These are phyloP conservation scores for Arthrobotrys iridis DNA, from an alignment of 2,329 filamentous ascomycete genomes.

Conservation along the genomic window DNA sequence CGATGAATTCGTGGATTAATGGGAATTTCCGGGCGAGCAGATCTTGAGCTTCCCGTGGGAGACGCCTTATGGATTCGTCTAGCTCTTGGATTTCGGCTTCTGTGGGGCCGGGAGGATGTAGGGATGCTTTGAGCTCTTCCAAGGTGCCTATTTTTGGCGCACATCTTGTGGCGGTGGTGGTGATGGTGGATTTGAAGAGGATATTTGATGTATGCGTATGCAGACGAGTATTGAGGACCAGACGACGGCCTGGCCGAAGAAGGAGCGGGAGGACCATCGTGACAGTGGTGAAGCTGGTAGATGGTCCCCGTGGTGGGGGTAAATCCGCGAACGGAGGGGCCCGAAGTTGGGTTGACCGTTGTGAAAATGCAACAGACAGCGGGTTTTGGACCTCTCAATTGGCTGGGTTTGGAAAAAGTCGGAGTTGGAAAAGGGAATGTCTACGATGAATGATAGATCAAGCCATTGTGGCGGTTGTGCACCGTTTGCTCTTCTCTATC, in stretches of 20 bases:
- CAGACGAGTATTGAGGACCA: conserved; percentile 28
- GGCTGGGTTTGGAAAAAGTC: neutral
- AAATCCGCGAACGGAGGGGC: neutral
- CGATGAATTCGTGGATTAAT: conserved; percentile 68
- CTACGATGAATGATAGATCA: neutral
- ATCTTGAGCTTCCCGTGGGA: conserved; percentile 66
- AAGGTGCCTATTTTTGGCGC: neutral
- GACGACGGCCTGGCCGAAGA: conserved; percentile 31
- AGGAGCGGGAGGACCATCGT: conserved; percentile 40
- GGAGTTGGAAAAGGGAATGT: neutral
- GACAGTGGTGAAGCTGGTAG: neutral
- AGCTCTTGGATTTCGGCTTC: conserved; percentile 50
- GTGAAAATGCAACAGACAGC: neutral
- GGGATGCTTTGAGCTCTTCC: neutral
- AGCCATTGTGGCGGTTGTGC: neutral
- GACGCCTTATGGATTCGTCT: conserved; percentile 59
- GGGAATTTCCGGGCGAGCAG: conserved; percentile 60
- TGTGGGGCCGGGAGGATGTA: neutral
- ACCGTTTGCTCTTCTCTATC: neutral
- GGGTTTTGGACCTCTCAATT: neutral
- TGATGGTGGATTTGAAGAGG: neutral
- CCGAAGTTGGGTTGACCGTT: neutral
- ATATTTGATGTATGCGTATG: conserved; percentile 2
- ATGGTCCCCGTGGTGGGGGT: neutral
- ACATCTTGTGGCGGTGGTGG: conserved; percentile 5